Percentiles rank a stretch among this genome's conserved stretches.
These are phyloP conservation scores for Xylaria venustula DNA, from an alignment of 495 filamentous ascomycete species.

Conservation along the genomic window DNA sequence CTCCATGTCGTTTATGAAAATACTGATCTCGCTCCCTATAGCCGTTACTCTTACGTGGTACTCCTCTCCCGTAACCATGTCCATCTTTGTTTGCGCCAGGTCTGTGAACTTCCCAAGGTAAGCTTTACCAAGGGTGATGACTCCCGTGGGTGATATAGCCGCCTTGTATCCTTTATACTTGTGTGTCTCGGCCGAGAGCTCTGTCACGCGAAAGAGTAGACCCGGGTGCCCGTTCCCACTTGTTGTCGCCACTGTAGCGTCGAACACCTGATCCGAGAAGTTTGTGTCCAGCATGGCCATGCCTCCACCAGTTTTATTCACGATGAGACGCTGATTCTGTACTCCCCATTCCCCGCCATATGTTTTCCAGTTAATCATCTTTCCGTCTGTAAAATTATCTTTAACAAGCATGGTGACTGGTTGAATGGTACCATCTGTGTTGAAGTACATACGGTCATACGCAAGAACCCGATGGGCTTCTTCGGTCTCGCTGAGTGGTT, in stretches of 20 bases:
- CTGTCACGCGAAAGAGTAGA: constrained; percentile 24
- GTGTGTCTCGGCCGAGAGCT: constrained; percentile 4
- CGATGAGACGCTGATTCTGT: constrained; percentile 12
- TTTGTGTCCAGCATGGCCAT: constrained; percentile 31
- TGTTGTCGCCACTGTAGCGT: constrained; percentile 19
- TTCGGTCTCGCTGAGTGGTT: constrained; percentile 36
- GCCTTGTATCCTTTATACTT: constrained; percentile 28
- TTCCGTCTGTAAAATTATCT: constrained; percentile 34
- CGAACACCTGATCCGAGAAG: constrained; percentile 25
- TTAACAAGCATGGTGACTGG: constrained; percentile 40
- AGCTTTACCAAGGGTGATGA: constrained; percentile 20
- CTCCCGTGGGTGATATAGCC: constrained; percentile 19
- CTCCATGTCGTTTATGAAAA: constrained; percentile 21
- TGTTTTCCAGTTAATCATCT: constrained; percentile 30
- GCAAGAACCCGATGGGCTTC: constrained; percentile 42
- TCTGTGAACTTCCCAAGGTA: constrained; percentile 17
- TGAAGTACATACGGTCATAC: constrained; percentile 48
- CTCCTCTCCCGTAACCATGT: constrained; percentile 9
- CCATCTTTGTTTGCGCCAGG: constrained; percentile 1
- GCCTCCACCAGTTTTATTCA: constrained; percentile 9
- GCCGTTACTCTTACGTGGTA: constrained; percentile 24
- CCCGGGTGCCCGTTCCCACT: constrained; percentile 25
- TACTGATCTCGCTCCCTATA: constrained; percentile 19
- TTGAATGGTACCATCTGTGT: constrained; percentile 37
- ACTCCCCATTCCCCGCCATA: constrained; percentile 28